Conservation (phyloP, 768 basidiomycete species). For the Tylopilus plumbeoviolaceoides region DNA sequence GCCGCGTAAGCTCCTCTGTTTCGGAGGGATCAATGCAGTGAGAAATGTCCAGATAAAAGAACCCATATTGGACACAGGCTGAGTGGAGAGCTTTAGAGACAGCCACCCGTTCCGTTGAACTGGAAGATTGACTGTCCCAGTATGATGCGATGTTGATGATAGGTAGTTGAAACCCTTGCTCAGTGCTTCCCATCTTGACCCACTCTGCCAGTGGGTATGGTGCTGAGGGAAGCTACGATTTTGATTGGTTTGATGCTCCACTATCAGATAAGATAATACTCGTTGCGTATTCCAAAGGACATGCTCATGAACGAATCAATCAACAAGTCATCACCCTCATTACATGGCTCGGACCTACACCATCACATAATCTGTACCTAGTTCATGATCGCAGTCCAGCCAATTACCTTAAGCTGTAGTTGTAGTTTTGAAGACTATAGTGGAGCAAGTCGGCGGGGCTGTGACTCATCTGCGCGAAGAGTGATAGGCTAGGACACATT, state of each 20-base stretch:
- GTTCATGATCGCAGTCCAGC: neutral
- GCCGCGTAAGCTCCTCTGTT: constrained; percentile 56
- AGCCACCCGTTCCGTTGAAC: constrained; percentile 37
- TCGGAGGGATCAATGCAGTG: constrained; percentile 53
- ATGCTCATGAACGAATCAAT: neutral
- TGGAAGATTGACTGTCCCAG: constrained; percentile 34
- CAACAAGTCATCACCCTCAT: neutral
- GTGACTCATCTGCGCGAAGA: neutral
- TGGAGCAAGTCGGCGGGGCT: neutral
- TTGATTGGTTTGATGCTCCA: neutral
- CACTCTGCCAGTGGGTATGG: neutral
- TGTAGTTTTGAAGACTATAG: neutral
- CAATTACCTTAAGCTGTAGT: neutral
- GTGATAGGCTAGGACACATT: constrained; percentile 10
- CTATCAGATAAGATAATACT: neutral
- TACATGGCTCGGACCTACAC: neutral
- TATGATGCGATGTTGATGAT: constrained; percentile 73
- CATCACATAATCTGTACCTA: neutral
- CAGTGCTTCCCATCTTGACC: constrained; percentile 10
- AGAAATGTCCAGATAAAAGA: constrained; percentile 83
- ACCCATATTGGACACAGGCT: constrained; percentile 77
- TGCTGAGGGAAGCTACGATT: neutral
- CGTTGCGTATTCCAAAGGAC: neutral
- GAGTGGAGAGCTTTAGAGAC: constrained; percentile 57
- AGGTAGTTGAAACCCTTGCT: constrained; percentile 43